phyloP scores from a whole-genome alignment of 2,329 filamentous ascomycete genomes.

The Alternaria sp. region DNA sequence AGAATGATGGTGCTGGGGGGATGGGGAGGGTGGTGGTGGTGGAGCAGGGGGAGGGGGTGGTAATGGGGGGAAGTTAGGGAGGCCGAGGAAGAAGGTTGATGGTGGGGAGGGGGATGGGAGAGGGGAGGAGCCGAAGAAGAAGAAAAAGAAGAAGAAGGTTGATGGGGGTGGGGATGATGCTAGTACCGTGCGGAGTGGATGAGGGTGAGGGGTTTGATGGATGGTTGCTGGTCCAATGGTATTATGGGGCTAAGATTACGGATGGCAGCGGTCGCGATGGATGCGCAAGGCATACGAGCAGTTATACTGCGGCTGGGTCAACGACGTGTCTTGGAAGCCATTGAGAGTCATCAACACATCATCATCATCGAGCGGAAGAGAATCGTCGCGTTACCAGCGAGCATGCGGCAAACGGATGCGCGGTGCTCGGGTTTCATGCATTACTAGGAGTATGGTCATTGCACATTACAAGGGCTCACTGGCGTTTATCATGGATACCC shows the following conservation, averaged over 20 bases:
- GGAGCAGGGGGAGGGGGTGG: neutral
- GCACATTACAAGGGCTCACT: fast-evolving
- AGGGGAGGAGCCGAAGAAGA: conserved; percentile 25
- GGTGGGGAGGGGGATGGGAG: conserved; percentile 18
- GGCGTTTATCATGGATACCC: neutral
- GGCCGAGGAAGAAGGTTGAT: conserved; percentile 26
- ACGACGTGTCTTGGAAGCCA: neutral
- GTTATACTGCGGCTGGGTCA: neutral
- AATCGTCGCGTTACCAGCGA: neutral
- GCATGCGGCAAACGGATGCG: neutral
- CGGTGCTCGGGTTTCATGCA: fast-evolving
- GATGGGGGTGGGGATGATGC: conserved; percentile 25
- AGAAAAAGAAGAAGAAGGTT: conserved; percentile 22
- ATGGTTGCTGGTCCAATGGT: neutral
- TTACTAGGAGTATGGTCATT: neutral
- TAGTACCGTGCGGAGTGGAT: conserved; percentile 27
- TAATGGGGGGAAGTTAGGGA: conserved; percentile 14
- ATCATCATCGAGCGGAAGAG: neutral
- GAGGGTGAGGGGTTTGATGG: neutral
- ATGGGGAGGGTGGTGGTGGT: no score
- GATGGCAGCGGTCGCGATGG: neutral
- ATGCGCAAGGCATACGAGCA: neutral
- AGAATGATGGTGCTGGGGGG: neutral
- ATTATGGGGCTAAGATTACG: neutral
- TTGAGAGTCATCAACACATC: neutral